Base-by-base conservation (phyloP, 2,329 filamentous ascomycete species). In the Dryadomyces sulphureus region DNA sequence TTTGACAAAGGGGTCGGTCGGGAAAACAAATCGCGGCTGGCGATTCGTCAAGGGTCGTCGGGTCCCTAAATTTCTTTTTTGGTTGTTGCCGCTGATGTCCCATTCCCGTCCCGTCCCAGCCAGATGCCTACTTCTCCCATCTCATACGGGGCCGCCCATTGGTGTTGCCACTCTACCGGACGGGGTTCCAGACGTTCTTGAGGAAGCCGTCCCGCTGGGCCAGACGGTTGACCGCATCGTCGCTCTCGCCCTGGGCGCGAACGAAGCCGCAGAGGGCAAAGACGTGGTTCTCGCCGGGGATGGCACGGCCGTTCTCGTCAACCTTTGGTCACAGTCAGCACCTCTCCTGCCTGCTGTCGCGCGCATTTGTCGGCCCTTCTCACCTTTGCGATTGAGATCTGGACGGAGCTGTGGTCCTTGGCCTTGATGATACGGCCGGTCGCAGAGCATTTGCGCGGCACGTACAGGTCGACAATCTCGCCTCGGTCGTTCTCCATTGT, bases 371-470 rank as follows among this genome's bases (percentile, higher is more conserved):
- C 4, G 19, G 16, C 7, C 12, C 5, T 12, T 35, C 52, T 22
- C 46, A 53, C 53, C 77, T 95, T 96, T 70, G 83, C 90, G 66
- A 98, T 76, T 61, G 83, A 86, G 70, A 98, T 87, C 73, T 98
- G 92, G 61, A 96, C 92, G 54, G 86, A 94, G 62, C 87, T 90
- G 79, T 98, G 92, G 75, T 98, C 92, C 77, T 96, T 95, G 77
- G 92, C 88, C 78, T 95, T 95, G 82, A 98, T 96, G 79, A 96
- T 95, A 74, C 92, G 87, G 86, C 94, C 93, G 70, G 90, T 94
- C 61, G 89, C 89, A 70, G 79, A 87, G 85, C 90, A 96, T 78
- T 95, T 96, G 78, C 90, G 87, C 68, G 88, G 88, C 77, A 94
- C 85, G 81, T 94, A 94, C 69, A 54, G 50, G 45, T 54, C 53